Percentiles rank a stretch among this genome's conserved stretches.
These are phyloP conservation scores for Neofusicoccum umdonicola DNA, from an alignment of 2,329 filamentous ascomycete genomes.

Conservation along the genomic window DNA sequence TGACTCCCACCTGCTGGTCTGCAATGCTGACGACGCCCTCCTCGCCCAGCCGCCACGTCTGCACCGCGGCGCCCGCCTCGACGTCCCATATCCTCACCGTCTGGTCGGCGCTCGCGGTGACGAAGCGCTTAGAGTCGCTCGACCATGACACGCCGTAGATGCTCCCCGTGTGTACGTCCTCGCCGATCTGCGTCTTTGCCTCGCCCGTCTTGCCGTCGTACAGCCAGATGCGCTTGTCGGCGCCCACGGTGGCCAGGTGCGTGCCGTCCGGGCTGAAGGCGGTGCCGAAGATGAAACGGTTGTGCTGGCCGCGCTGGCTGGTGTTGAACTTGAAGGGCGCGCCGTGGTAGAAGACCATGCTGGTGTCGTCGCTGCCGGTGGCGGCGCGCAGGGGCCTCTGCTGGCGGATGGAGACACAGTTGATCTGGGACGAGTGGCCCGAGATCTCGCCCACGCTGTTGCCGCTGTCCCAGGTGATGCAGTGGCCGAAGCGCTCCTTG, in stretches of 20 bases:
- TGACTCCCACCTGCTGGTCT: constrained; percentile 92
- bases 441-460: constrained; percentile 94
- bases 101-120: constrained; percentile 89
- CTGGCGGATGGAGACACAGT: constrained; percentile 83
- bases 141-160: constrained; percentile 93
- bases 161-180: constrained; percentile 84
- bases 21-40: constrained; percentile 69
- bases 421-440: constrained; percentile 87
- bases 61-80: constrained; percentile 71
- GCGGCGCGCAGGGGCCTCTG: constrained; percentile 88
- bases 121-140: constrained; percentile 78
- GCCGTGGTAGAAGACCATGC: constrained; percentile 88
- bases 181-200: constrained; percentile 70
- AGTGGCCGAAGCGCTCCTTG: constrained; percentile 88
- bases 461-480: constrained; percentile 88
- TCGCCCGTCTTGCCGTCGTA: constrained; percentile 97
- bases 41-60: constrained; percentile 81
- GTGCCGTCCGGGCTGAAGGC: constrained; percentile 88
- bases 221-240: constrained; percentile 88
- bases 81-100: constrained; percentile 94
- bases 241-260: constrained; percentile 80
- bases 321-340: constrained; percentile 93
- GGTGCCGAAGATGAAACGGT: constrained; percentile 83
- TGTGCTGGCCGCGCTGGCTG: constrained; percentile 76
- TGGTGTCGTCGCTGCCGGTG: constrained; percentile 86